A percentile compares a stretch with the other conserved stretches of the same genome.
Evolutionary conservation across 1,284 basidiomycete species (phyloP).

Genomic region (Microbotryum silenes-acaulis): DNA sequence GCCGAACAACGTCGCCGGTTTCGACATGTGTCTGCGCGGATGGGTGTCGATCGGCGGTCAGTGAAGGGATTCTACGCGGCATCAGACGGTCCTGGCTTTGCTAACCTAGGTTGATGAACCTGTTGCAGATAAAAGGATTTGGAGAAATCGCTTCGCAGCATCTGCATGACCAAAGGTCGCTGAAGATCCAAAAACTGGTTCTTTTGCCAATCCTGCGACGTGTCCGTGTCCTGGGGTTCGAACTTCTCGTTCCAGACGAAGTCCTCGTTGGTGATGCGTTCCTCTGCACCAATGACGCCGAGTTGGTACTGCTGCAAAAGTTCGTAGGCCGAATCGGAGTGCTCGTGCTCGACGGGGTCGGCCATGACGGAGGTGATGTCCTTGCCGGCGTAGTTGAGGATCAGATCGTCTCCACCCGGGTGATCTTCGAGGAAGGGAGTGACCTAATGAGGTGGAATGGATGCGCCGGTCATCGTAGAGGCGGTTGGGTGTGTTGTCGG

Average conservation of each 20-base stretch:
- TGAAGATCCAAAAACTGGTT: constrained; percentile 88
- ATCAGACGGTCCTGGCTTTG: background rate
- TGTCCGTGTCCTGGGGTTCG: constrained; percentile 77
- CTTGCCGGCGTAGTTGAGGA: constrained; percentile 59
- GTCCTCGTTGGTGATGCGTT: constrained; percentile 63
- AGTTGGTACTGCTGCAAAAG: constrained; percentile 82
- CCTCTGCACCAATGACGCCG: constrained; percentile 68
- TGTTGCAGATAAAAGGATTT: constrained; percentile 95
- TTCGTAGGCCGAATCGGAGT: constrained; percentile 84
- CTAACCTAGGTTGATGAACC: constrained; percentile 70
- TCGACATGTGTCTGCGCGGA: constrained; percentile 60
- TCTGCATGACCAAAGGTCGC: constrained; percentile 74
- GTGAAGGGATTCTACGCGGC: too few species aligned
- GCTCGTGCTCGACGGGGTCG: constrained; percentile 77
- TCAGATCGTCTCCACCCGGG: constrained; percentile 75
- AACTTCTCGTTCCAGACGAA: constrained; percentile 57
- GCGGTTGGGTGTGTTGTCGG: background rate
- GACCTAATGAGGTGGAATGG: constrained; percentile 6
- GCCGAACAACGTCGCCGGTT: constrained; percentile 82
- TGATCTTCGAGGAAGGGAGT: constrained; percentile 67
- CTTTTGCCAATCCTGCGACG: constrained; percentile 67
- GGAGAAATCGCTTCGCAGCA: constrained; percentile 75
- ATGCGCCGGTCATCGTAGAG: background rate
- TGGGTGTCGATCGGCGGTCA: background rate
- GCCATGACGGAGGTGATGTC: constrained; percentile 77